A percentile compares a stretch with the other conserved stretches of the same genome.
These are phyloP conservation scores for Lichtheimia ramosa DNA, from an alignment of 371 early-diverging fungal genomes.

Conservation along the genomic window DNA sequence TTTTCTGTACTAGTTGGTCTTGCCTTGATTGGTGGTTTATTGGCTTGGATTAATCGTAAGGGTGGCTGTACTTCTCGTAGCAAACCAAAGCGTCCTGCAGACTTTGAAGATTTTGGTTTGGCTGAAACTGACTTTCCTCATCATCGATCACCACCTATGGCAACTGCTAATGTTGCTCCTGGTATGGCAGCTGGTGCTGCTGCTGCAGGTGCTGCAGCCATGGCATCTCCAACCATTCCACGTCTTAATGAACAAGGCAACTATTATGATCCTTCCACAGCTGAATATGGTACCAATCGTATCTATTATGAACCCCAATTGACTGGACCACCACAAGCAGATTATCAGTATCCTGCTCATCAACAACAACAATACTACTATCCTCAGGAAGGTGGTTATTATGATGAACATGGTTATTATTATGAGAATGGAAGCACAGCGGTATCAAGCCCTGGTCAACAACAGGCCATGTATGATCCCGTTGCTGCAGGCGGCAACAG, in stretches of 20 bases:
- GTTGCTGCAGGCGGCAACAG: background rate
- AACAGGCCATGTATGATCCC: conserved; percentile 10
- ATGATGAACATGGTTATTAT: conserved; percentile 36
- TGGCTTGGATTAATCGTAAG: conserved; percentile 28
- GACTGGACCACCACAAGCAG: conserved; percentile 3
- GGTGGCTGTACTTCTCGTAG: conserved; percentile 20
- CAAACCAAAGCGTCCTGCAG: conserved; percentile 26
- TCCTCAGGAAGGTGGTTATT: conserved; percentile 29
- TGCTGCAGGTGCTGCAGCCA: conserved; percentile 10
- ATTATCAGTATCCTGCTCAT: conserved; percentile 12
- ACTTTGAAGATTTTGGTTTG: conserved; percentile 48
- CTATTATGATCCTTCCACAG: conserved; percentile 21
- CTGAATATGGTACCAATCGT: conserved; percentile 16
- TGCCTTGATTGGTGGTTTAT: conserved; percentile 42
- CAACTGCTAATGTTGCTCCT: conserved; percentile 9
- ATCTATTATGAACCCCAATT: conserved; percentile 21
- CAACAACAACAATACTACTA: conserved; percentile 28
- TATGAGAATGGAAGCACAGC: conserved; percentile 24
- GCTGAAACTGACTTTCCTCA: conserved; percentile 44
- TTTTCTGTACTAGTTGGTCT: conserved; percentile 28
- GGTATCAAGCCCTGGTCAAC: conserved; percentile 11
- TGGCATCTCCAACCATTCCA: conserved; percentile 35
- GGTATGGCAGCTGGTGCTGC: conserved; percentile 8
- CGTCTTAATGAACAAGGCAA: conserved; percentile 43
- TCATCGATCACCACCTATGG: conserved; percentile 30